Conservation (phyloP, 2,329 filamentous ascomycete genomes). For the Huntiella savannae region DNA sequence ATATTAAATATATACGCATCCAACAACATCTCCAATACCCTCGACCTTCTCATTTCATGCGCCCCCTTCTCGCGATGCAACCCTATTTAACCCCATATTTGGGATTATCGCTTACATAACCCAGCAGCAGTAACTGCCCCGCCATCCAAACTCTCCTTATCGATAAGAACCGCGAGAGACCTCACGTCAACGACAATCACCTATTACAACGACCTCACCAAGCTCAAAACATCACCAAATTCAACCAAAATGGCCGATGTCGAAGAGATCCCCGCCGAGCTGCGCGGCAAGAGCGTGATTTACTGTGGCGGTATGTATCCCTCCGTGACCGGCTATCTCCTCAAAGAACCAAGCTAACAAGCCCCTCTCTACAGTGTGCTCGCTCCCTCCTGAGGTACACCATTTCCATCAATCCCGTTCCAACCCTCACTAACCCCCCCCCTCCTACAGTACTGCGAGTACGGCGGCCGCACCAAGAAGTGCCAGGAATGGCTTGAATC, state of each 20-base stretch:
- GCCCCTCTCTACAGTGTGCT: constrained; percentile 31
- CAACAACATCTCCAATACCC: too few species aligned
- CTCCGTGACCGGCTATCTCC: too few species aligned
- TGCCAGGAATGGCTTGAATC: constrained; percentile 89
- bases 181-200: neutral
- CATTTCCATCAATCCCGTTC: constrained; percentile 1
- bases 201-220: neutral
- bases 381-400: constrained; percentile 44
- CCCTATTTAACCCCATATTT: constrained; percentile 31
- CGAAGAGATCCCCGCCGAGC: constrained; percentile 8
- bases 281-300: constrained; percentile 19
- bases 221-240: constrained; percentile 1
- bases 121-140: neutral
- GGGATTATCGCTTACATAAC: constrained; percentile 26
- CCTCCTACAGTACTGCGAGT: constrained; percentile 78
- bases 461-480: constrained; percentile 88
- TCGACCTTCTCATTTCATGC: too few species aligned
- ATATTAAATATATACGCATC: too few species aligned
- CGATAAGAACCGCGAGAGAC: neutral
- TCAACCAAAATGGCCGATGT: constrained; percentile 8
- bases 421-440: constrained; percentile 3
- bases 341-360: neutral
- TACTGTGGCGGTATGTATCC: constrained; percentile 39
- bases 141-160: neutral
- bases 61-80: neutral